Evolutionary conservation across 2,329 filamentous ascomycete genomes (phyloP), one percentile per base, ranked within the genome.

Genomic region (Drechslera avenae): DNA sequence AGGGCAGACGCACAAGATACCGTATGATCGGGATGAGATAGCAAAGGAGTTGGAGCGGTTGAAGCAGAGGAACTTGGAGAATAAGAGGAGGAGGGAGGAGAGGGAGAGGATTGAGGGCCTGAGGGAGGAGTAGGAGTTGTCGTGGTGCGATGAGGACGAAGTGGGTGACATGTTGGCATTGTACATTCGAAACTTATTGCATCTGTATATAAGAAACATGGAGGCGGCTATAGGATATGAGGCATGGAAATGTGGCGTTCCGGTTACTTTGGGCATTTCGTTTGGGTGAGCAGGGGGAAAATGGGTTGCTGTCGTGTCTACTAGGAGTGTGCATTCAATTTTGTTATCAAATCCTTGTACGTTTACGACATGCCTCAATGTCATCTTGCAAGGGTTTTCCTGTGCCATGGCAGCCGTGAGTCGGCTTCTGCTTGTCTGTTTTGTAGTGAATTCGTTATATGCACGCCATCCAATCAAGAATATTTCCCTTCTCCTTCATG

Each of bases 11-110:
- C 87, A 94, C 76, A 84, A 82, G 67, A 83, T 94, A 37, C 90
- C 90, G 1, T 84, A 84, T 52, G 89, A 94, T 62, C 80, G 81
- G 57, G 89, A 94, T 47, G 90, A 95, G 75, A 94, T 99, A 67
- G 83, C 87, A 50, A 83, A 82, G 56, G 94, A 99, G 78, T 79
- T 95, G 60, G 82, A 89, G 69, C 80, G 90, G 58, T 80, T 94
- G 71, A 86, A 83, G 71, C 76, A 72, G 59, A 74, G 67, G 58
- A 78, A 74, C 45, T 50, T 80, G 57, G 76, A 75, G 45, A 73
- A 76, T 45, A 76, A 80, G 57, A 78, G 79, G 62, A 72, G 70
- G 65, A 75, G 81, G 55, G 68, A 81, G 67, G 73, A 75, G 55
- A 64, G 71, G 48, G 72, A 77, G 55, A 55, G 59, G 56, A 9